These are phyloP conservation scores for Chloropicon primus DNA, from an alignment of 139 green algal species.

Conservation along the genomic window DNA sequence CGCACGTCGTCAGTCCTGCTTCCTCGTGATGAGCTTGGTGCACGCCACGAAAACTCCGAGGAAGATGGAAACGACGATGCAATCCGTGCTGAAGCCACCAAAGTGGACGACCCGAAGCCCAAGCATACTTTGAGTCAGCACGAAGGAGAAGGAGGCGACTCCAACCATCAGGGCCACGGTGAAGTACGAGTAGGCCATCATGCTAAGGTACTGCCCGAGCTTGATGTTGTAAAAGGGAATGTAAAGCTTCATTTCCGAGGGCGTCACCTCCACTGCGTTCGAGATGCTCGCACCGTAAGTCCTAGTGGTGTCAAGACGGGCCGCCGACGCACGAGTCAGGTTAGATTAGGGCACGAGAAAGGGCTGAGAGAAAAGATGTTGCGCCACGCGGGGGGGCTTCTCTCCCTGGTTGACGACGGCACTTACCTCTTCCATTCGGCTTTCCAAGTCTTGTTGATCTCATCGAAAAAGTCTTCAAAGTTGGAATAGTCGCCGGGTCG, in stretches of 20 bases:
- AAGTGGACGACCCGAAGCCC: neutral
- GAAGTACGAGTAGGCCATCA: neutral
- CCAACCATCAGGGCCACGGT: neutral
- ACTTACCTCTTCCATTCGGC: slow-evolving; percentile 25
- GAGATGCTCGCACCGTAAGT: neutral
- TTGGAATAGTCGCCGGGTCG: slow-evolving; percentile 20
- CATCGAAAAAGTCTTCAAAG: slow-evolving; percentile 44
- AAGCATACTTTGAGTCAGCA: neutral
- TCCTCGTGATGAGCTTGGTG: neutral
- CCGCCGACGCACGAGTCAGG: no score
- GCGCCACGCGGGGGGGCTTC: no score
- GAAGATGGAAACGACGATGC: neutral
- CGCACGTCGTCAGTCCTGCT: neutral
- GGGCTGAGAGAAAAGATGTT: no score
- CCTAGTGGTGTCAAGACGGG: no score
- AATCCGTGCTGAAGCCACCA: neutral
- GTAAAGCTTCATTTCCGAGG: neutral
- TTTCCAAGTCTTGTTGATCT: slow-evolving; percentile 42
- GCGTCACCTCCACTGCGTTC: neutral
- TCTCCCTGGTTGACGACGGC: no score
- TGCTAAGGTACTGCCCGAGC: neutral
- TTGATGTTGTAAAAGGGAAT: neutral
- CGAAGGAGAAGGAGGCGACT: neutral
- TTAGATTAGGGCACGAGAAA: no score
- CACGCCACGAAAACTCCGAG: neutral